Evolutionary conservation across 1,284 basidiomycete species (phyloP), one percentile per base, ranked within the genome.

Genomic region (Uromyces viciae-fabae): DNA sequence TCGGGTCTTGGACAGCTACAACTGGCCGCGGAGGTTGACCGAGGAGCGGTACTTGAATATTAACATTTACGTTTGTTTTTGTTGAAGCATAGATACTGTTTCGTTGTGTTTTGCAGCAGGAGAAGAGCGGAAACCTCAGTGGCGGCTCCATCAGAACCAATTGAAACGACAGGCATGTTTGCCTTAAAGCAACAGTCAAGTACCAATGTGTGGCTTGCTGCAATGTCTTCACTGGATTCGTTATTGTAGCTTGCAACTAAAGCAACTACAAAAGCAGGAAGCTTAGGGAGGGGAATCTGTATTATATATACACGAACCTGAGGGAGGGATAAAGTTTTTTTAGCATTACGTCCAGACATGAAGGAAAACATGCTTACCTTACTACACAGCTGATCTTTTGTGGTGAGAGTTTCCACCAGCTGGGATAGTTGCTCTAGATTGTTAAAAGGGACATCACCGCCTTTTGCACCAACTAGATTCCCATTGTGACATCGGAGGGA

Each of bases 111-210:
- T 19, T 62, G 46, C 3, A 74, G 19, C 4, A 42, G 8, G 28
- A 7, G 36, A 28, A 58, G 56, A 25, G 73, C 73, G 19, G 31
- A 75, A 46, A 75, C 22, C 25, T 60, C 38, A 31, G 73, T 74
- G 36, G 73, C 73, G 0, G 72, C 72, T 36, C 72, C 72, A 60
- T 74, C 54, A 28, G 46, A 43, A 58, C 73, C 73, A 52, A 75
- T 60, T n/a, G 56, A 75, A 17, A 60, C 17, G 19, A 75, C 25
- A 1, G 38, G 43, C 54, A 75, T 60, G 25, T 38, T 56, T 22
- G 73, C 73, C 49, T 69, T 4, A 8, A 43, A 69, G 42, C 66
- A 69, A 43, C 22, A 69, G 3, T 69, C 42, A 40, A 69, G 66
- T 7, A 69, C 66, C 7, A 43, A 46, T 8, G 49, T 9, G 42